Conservation (phyloP, 179 eudicot genomes). For the Heliamphora pulchella region DNA sequence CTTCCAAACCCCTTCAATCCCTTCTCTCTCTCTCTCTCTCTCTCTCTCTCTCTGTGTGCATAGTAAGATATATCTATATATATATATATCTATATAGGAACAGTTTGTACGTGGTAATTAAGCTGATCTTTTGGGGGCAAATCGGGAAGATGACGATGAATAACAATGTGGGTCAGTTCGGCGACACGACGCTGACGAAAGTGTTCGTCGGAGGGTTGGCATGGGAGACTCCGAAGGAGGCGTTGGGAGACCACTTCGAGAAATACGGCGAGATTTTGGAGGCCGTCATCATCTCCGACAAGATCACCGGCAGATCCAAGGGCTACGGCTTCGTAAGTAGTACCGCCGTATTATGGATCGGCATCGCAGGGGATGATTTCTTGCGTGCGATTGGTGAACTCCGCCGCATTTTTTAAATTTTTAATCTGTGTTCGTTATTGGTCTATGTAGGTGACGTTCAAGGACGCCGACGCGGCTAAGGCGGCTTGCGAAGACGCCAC, state of each 20-base stretch:
- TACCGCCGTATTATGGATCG: background rate
- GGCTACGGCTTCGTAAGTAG: conserved; percentile 90
- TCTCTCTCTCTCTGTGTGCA: background rate
- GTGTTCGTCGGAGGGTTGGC: conserved; percentile 96
- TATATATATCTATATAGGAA: background rate
- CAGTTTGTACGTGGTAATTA: background rate
- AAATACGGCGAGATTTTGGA: conserved; percentile 79
- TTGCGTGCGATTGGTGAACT: background rate
- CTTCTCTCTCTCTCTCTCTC: background rate
- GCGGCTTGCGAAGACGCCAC: conserved; percentile 92
- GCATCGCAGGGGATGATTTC: background rate
- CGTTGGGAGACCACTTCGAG: conserved; percentile 58
- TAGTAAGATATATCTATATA: background rate
- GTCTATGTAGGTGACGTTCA: conserved; percentile 68
- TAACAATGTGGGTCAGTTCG: conserved; percentile 32
- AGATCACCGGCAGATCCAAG: conserved; percentile 80
- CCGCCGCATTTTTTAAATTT: background rate
- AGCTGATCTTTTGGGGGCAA: background rate
- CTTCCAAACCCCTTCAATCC: background rate
- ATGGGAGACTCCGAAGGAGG: conserved; percentile 87
- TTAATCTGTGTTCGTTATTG: background rate
- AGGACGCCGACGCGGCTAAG: conserved; percentile 77
- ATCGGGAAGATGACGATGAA: conserved; percentile 32
- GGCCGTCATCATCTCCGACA: conserved; percentile 87
- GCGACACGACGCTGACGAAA: conserved; percentile 77